Evolutionary conservation across 441 rosid genomes (phyloP), one percentile per base, ranked within the genome.

Genomic region (Hura crepitans): DNA sequence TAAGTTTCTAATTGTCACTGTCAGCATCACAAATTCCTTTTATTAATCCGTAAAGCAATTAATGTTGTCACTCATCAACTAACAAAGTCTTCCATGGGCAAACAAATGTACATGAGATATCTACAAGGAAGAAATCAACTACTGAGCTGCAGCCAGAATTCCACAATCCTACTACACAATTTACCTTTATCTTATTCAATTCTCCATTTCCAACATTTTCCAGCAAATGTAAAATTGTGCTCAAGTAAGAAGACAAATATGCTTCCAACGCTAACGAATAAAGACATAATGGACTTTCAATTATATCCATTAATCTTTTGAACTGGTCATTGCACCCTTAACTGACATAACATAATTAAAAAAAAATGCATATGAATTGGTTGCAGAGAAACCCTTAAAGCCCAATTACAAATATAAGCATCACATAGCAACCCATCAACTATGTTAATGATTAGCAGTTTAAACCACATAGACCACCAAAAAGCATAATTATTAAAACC

Each of bases 131-230:
- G n/a, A n/a, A n/a, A n/a, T n/a, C n/a, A n/a, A n/a, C n/a, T n/a
- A n/a, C n/a, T n/a, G n/a, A n/a, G n/a, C n/a, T n/a, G n/a, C n/a
- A n/a, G n/a, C n/a, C n/a, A n/a, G n/a, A n/a, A n/a, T n/a, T n/a
- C n/a, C n/a, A n/a, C n/a, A n/a, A n/a, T n/a, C n/a, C n/a, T n/a
- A n/a, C n/a, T n/a, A n/a, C n/a, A n/a, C n/a, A n/a, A n/a, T n/a
- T n/a, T n/a, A n/a, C n/a, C n/a, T n/a, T n/a, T n/a, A n/a, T n/a
- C 81, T 85, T 91, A 72, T 79, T 85, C 27, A 79, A 73, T 62
- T 85, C 85, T 91, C 89, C 94, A 93, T 78, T 71, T 93, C 92
- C 74, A 84, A 79, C 66, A 93, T 82, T 96, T 90, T 68, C 56
- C 60, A 13, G 17, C 6, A 27, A 42, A 68, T 58, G 67, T 15